A percentile compares a stretch with the other conserved stretches of the same genome.
Evolutionary conservation across 2,329 filamentous ascomycete species (phyloP).

Genomic region (Beauveria asiatica): DNA sequence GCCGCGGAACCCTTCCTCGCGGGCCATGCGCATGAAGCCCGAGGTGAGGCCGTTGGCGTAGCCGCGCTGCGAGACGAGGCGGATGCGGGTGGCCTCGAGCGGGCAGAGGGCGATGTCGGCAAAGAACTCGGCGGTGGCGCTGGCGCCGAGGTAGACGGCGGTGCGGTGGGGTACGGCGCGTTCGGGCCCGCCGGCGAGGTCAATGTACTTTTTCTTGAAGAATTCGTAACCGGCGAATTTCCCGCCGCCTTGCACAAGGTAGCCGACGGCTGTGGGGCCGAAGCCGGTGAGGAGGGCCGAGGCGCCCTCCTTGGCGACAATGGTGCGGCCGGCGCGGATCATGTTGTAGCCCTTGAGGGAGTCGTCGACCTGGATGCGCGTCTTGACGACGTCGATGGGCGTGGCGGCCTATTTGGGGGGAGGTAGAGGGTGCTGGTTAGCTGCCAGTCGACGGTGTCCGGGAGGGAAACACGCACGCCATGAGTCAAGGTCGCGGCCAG

Average conservation of each 20-base stretch:
- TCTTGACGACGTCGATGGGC: conserved; percentile 69
- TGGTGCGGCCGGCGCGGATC: conserved; percentile 68
- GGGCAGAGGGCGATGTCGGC: conserved; percentile 80
- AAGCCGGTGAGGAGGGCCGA: conserved; percentile 74
- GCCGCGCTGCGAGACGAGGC: conserved; percentile 72
- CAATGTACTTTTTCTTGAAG: conserved; percentile 85
- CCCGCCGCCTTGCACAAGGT: conserved; percentile 82
- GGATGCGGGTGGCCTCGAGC: conserved; percentile 72
- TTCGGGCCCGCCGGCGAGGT: conserved; percentile 48
- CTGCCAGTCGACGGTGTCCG: not conserved
- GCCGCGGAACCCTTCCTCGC: conserved; percentile 67
- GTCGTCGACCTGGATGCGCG: conserved; percentile 83
- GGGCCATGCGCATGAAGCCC: conserved; percentile 67
- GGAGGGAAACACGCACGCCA: conserved; percentile 29
- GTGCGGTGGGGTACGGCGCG: conserved; percentile 37
- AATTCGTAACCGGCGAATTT: conserved; percentile 92
- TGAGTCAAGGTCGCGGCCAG: conserved; percentile 44
- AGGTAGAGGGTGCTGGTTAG: not conserved
- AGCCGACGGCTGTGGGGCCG: conserved; percentile 77
- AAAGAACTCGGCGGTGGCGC: conserved; percentile 61
- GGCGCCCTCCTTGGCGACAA: conserved; percentile 71
- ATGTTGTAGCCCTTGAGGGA: conserved; percentile 77
- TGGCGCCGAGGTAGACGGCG: conserved; percentile 63
- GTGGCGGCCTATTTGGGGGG: conserved; percentile 37
- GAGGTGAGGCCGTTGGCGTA: conserved; percentile 65